These are phyloP conservation scores for Mallotus japonicus DNA, from an alignment of 441 rosid species.

Conservation along the genomic window DNA sequence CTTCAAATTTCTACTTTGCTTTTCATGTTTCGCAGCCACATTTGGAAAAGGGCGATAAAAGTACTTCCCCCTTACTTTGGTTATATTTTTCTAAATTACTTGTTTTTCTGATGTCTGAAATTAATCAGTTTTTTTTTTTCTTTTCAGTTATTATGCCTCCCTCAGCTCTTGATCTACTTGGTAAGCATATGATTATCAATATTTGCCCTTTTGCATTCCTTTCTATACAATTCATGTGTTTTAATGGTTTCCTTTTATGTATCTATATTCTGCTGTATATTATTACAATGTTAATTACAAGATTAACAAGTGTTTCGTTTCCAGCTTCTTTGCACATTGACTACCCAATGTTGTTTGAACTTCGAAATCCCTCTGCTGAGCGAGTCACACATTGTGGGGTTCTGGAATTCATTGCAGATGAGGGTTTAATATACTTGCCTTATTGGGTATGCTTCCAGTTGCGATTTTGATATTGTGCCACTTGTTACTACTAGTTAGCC, in stretches of 20 bases:
- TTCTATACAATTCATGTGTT: constrained; percentile 3
- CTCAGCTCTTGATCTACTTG: constrained; percentile 79
- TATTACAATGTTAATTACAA: not conserved
- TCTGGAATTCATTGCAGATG: constrained; percentile 87
- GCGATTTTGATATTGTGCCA: no score
- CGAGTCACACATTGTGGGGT: constrained; percentile 86
- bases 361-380: constrained; percentile 54
- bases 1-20: not conserved
- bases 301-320: constrained; percentile 4
- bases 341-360: constrained; percentile 88
- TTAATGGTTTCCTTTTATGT: not conserved
- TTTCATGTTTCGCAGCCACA: constrained; percentile 31
- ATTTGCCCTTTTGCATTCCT: not conserved
- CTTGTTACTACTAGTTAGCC: no score
- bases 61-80: constrained; percentile 27
- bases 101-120: not conserved
- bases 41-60: constrained; percentile 82
- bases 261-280: constrained; percentile 5
- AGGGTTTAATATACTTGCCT: constrained; percentile 89
- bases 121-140: constrained; percentile 4
- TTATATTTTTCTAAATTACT: not conserved
- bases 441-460: constrained; percentile 53
- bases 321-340: constrained; percentile 86
- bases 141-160: constrained; percentile 83
- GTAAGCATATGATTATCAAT: constrained; percentile 33